Percentiles rank a stretch among this genome's conserved stretches.
Evolutionary conservation across 805 yeast species (phyloP).

Genomic region (Lachancea mirantina): DNA sequence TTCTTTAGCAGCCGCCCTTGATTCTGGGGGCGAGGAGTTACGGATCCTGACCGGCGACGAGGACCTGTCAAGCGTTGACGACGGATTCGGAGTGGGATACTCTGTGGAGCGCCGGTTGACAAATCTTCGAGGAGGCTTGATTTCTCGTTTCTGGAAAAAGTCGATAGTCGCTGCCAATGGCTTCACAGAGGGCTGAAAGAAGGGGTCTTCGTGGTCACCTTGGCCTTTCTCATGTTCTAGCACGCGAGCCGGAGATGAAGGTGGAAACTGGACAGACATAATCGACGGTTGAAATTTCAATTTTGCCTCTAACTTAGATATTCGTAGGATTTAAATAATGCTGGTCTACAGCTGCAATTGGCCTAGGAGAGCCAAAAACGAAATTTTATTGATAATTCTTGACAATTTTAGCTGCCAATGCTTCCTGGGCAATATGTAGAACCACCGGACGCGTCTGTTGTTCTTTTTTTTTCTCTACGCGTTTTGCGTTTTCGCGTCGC

Average conservation of each 20-base stretch:
- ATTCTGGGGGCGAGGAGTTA: constrained; percentile 2
- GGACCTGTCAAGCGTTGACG: constrained; percentile 43
- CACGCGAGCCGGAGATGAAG: constrained; percentile 36
- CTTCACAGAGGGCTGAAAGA: constrained; percentile 10
- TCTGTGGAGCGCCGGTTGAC: constrained; percentile 22
- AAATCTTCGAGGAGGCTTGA: constrained; percentile 5
- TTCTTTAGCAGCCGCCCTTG: constrained; percentile 7
- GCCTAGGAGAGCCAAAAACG: no score
- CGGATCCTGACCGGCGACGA: constrained; percentile 30
- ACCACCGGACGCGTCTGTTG: no score
- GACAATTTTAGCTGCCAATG: no score
- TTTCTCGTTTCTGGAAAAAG: constrained; percentile 9
- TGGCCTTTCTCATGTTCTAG: constrained; percentile 16
- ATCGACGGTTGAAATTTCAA: no score
- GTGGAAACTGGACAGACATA: constrained; percentile 28
- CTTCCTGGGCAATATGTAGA: no score
- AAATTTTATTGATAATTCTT: no score
- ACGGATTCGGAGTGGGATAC: constrained; percentile 71
- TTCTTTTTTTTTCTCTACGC: no score
- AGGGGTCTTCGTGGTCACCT: constrained; percentile 12
- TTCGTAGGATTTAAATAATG: no score
- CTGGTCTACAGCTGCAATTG: no score
- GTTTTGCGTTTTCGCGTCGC: no score
- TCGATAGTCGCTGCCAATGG: constrained; percentile 16
- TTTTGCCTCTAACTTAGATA: no score